Percentiles rank a stretch among this genome's conserved stretches.
Conservation (phyloP, 148 eudicot genomes). For the Rhododendron molle region DNA sequence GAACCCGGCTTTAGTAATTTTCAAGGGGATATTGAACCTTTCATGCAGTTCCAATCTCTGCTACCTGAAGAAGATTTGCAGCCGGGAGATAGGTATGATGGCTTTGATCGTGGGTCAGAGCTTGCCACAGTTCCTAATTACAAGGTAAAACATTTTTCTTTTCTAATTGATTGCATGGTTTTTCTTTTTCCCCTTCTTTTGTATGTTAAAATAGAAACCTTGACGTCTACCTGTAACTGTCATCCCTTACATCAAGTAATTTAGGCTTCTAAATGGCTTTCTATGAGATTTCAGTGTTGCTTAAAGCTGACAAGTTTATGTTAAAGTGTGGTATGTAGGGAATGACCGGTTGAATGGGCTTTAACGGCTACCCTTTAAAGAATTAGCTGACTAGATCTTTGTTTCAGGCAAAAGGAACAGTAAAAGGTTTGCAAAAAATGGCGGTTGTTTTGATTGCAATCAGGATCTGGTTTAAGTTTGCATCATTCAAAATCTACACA, state of each 20-base stretch:
- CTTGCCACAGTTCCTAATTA: constrained; percentile 19
- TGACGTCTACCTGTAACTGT: background rate
- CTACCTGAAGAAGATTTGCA: constrained; percentile 27
- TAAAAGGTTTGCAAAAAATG: background rate
- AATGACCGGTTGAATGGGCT: background rate
- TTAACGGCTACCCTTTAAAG: background rate
- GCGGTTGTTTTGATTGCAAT: background rate
- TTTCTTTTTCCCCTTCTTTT: background rate
- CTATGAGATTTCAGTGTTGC: background rate
- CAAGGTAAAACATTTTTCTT: constrained; percentile 34
- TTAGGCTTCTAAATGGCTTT: background rate
- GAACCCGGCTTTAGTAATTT: constrained; percentile 38
- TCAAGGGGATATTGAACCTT: constrained; percentile 24
- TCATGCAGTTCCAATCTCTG: constrained; percentile 16
- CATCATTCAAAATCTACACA: background rate
- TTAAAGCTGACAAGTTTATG: no score
- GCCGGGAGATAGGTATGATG: constrained; percentile 17
- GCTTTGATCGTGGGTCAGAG: constrained; percentile 20
- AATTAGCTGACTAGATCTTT: background rate
- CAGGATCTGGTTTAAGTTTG: background rate
- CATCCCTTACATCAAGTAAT: background rate
- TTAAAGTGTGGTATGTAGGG: background rate
- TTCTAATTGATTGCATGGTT: background rate
- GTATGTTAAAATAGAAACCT: background rate
- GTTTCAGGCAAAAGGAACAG: background rate